Evolutionary conservation across 768 basidiomycete species (phyloP).

Genomic region (Lyophyllum decastes): DNA sequence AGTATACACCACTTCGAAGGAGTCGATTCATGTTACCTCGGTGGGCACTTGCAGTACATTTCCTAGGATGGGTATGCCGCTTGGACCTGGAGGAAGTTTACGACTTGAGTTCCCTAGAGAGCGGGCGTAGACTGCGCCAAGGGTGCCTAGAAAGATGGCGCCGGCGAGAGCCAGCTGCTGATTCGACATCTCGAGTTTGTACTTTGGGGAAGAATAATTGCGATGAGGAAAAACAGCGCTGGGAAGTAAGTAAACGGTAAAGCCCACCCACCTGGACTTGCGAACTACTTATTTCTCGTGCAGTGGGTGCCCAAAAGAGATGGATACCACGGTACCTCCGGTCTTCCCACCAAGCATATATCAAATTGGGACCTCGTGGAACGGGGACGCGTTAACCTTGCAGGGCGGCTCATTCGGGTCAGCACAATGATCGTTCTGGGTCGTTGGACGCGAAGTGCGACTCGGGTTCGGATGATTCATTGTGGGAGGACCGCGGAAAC

Average conservation of each 20-base stretch:
- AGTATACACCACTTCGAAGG: not conserved
- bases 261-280: not conserved
- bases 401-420: too few relatives aligned
- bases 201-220: not conserved
- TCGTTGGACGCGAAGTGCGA: too few relatives aligned
- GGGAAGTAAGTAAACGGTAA: not conserved
- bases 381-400: too few relatives aligned
- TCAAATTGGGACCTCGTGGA: too few relatives aligned
- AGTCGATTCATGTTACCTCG: not conserved
- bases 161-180: not conserved
- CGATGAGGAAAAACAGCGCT: not conserved
- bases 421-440: too few relatives aligned
- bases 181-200: not conserved
- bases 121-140: not conserved
- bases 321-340: too few relatives aligned
- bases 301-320: too few relatives aligned
- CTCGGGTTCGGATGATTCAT: too few relatives aligned
- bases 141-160: not conserved
- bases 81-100: constrained; percentile 1
- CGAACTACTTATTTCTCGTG: too few relatives aligned
- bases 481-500: too few relatives aligned
- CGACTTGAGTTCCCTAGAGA: not conserved
- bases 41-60: constrained; percentile 9
- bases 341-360: too few relatives aligned
- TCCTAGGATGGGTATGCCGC: constrained; percentile 3